These are phyloP conservation scores for Cyclostephanos invisitatus DNA, from an alignment of 108 stramenopile genomes.

Conservation along the genomic window DNA sequence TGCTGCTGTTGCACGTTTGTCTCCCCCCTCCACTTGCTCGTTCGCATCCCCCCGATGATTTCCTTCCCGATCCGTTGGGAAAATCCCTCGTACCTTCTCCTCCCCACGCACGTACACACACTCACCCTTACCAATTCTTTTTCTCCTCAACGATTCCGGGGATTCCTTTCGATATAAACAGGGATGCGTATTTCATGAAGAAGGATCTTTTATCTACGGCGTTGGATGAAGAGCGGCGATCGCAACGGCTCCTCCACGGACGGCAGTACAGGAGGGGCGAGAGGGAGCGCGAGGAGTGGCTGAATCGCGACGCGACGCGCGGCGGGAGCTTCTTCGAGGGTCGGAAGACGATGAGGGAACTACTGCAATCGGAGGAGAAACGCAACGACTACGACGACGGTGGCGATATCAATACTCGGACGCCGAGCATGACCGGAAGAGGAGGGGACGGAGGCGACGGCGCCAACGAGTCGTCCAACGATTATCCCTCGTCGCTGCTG, in stretches of 20 bases:
- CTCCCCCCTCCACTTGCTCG: no score
- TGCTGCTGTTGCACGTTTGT: no score
- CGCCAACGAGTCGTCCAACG: background rate
- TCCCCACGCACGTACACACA: no score
- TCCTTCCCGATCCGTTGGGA: no score
- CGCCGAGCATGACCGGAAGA: background rate
- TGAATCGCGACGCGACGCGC: slow-evolving; percentile 21
- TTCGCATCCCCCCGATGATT: no score
- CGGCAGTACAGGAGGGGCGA: slow-evolving; percentile 1
- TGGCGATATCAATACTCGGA: background rate
- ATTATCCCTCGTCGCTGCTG: slow-evolving; percentile 1
- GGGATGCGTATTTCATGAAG: slow-evolving; percentile 87
- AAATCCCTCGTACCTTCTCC: no score
- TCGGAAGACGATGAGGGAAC: slow-evolving; percentile 25
- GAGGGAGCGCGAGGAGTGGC: slow-evolving; percentile 25
- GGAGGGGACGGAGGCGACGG: background rate
- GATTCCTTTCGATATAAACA: background rate
- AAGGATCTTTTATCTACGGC: slow-evolving; percentile 44
- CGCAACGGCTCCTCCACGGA: background rate
- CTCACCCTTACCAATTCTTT: no score
- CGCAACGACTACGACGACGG: slow-evolving; percentile 5
- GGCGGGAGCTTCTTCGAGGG: slow-evolving; percentile 37
- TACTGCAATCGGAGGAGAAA: slow-evolving; percentile 21
- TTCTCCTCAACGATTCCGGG: background rate
- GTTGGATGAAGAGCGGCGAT: background rate